Conservation (phyloP, 1,139 yeast species). For the Sugiyamaella xylanicola region DNA sequence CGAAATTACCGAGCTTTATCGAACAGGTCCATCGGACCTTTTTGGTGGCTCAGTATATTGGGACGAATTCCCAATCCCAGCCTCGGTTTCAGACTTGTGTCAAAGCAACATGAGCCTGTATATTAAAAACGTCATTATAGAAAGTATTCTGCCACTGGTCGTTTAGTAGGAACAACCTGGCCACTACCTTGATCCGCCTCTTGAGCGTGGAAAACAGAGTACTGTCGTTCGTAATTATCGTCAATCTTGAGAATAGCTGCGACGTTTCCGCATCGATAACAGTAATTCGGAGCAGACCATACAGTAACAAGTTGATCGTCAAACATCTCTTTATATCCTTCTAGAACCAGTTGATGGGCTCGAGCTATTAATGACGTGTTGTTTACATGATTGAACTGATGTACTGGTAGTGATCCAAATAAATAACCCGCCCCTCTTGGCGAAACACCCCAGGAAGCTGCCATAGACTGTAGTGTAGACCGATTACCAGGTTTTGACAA, state of each 20-base stretch:
- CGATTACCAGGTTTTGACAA: constrained; percentile 8
- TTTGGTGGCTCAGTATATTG: too few species aligned
- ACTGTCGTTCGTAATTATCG: constrained; percentile 67
- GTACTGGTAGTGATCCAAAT: constrained; percentile 81
- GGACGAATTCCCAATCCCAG: too few species aligned
- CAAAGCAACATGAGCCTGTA: too few species aligned
- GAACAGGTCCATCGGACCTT: too few species aligned
- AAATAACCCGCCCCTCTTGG: constrained; percentile 98
- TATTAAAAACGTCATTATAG: constrained; percentile 44
- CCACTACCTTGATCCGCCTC: constrained; percentile 56
- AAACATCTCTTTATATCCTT: constrained; percentile 88
- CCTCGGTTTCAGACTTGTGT: too few species aligned
- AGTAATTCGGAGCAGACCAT: constrained; percentile 93
- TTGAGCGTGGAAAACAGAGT: constrained; percentile 85
- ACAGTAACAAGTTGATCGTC: constrained; percentile 87
- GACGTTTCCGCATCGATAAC: constrained; percentile 93
- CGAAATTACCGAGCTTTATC: too few species aligned
- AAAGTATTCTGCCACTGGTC: constrained; percentile 78
- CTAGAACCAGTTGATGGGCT: constrained; percentile 97
- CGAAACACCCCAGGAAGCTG: constrained; percentile 77
- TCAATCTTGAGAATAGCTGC: constrained; percentile 86
- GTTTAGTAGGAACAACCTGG: constrained; percentile 64
- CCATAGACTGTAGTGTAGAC: constrained; percentile 13
- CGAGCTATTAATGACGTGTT: constrained; percentile 86
- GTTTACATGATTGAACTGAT: constrained; percentile 73